These are phyloP conservation scores for Pistacia integerrima DNA, from an alignment of 345 rosid genomes.

Conservation along the genomic window DNA sequence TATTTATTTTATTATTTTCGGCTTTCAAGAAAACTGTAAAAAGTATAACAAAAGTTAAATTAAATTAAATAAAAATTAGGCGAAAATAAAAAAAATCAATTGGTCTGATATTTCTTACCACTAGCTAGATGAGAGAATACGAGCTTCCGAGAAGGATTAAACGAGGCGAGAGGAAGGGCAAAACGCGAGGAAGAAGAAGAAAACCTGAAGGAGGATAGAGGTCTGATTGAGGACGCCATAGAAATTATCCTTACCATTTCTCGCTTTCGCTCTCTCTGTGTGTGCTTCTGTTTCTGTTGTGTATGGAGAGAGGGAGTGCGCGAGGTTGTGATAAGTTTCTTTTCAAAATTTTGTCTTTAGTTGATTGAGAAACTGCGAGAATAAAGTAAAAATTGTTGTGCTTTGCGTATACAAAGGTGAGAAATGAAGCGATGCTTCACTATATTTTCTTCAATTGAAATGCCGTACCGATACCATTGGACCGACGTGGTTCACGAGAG, in stretches of 20 bases:
- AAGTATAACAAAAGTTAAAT: too few relatives aligned
- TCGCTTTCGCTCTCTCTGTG: neutral
- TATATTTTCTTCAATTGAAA: neutral
- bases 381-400: neutral
- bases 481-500: constrained; percentile 9
- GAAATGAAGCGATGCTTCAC: neutral
- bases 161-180: constrained; percentile 33
- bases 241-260: constrained; percentile 67
- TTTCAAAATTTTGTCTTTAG: neutral
- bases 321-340: neutral
- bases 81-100: neutral
- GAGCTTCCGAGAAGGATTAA: constrained; percentile 43
- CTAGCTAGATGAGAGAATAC: constrained; percentile 47
- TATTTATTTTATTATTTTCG: neutral
- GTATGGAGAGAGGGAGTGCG: neutral
- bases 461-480: neutral
- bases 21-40: neutral
- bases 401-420: neutral
- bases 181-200: constrained; percentile 42
- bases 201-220: constrained; percentile 50
- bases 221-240: constrained; percentile 81
- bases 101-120: constrained; percentile 30
- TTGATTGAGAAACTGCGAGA: neutral
- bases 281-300: neutral
- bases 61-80: neutral